Evolutionary conservation across 2,329 filamentous ascomycete genomes (phyloP).

Genomic region (Bisporella sp.): DNA sequence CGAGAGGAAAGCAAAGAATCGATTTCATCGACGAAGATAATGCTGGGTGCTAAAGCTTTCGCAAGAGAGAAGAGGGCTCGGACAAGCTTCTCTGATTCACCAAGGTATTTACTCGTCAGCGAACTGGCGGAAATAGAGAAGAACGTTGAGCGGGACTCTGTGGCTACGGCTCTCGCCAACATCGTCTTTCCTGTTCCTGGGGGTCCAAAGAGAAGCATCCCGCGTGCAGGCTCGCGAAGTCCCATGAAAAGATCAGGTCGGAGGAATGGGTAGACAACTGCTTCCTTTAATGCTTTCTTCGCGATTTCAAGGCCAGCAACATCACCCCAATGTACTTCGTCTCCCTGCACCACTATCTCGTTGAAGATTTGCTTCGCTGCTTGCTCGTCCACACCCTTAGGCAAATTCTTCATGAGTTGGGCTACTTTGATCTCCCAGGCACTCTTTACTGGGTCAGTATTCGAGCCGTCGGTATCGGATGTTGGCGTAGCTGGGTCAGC

Average conservation of each 20-base stretch:
- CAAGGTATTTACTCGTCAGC: constrained; percentile 90
- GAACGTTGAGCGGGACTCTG: constrained; percentile 90
- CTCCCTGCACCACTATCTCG: constrained; percentile 89
- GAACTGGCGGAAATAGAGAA: constrained; percentile 96
- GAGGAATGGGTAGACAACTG: constrained; percentile 93
- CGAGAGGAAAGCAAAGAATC: constrained; percentile 85
- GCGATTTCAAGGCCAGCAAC: constrained; percentile 86
- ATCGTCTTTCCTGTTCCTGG: constrained; percentile 99
- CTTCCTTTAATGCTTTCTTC: constrained; percentile 88
- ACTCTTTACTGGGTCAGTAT: constrained; percentile 36
- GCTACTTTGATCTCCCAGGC: constrained; percentile 57
- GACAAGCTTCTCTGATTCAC: constrained; percentile 94
- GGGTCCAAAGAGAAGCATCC: constrained; percentile 93
- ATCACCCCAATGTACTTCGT: constrained; percentile 92
- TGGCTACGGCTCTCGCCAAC: constrained; percentile 89
- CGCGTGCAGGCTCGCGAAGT: constrained; percentile 83
- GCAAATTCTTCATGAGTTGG: constrained; percentile 67
- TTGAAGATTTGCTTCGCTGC: constrained; percentile 91
- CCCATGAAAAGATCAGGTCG: constrained; percentile 95
- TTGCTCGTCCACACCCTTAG: constrained; percentile 71
- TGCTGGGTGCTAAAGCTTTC: constrained; percentile 81
- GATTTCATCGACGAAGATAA: constrained; percentile 98
- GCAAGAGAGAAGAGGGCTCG: constrained; percentile 86
- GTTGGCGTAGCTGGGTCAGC: constrained; percentile 35
- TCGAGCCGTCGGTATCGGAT: constrained; percentile 36